Conservation (phyloP, 164 flowering plant species). For the Vitis labrusca region DNA sequence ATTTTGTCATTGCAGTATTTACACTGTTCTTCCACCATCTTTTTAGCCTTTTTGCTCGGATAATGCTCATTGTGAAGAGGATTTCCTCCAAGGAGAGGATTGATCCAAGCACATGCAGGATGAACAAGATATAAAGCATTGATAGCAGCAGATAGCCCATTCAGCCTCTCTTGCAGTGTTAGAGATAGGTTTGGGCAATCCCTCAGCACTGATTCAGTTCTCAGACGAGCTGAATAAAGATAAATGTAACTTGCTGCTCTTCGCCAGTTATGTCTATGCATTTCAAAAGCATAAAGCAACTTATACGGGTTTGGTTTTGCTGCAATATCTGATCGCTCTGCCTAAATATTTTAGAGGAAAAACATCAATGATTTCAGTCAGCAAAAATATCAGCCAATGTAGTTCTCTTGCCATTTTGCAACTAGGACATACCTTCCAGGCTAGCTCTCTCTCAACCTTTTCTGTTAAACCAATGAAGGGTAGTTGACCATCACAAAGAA, state of each 20-base stretch:
- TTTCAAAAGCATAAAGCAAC: conserved; percentile 87
- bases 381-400: not conserved
- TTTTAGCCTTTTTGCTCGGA: conserved; percentile 73
- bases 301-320: conserved; percentile 73
- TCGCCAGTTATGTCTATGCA: conserved; percentile 86
- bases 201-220: conserved; percentile 46
- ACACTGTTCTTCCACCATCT: conserved; percentile 42
- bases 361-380: conserved; percentile 2
- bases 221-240: conserved; percentile 63
- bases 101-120: conserved; percentile 89
- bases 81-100: conserved; percentile 41
- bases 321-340: conserved; percentile 75
- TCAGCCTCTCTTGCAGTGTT: conserved; percentile 68
- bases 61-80: conserved; percentile 34
- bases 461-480: conserved; percentile 88
- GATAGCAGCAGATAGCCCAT: conserved; percentile 81
- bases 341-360: conserved; percentile 43
- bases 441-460: conserved; percentile 82
- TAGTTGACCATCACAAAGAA: conserved; percentile 78
- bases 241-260: conserved; percentile 84
- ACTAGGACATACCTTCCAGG: conserved; percentile 69
- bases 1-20: conserved; percentile 14
- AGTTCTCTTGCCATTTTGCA: not conserved
- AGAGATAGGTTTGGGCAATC: conserved; percentile 46
- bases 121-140: conserved; percentile 87